Conservation (phyloP, 1,139 yeast species). For the Arxiozyma heterogenica region DNA sequence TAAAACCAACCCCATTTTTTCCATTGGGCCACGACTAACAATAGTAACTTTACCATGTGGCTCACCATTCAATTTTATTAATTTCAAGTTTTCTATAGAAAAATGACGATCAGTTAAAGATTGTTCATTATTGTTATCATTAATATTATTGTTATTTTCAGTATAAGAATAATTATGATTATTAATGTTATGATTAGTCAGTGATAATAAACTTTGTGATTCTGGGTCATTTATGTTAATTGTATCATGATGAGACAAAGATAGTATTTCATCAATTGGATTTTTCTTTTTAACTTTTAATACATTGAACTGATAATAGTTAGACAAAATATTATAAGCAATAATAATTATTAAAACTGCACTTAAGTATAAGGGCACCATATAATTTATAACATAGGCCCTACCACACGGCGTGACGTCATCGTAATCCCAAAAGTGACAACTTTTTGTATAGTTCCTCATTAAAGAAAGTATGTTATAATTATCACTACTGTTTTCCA, state of each 20-base stretch:
- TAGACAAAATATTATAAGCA: slow-evolving; percentile 5
- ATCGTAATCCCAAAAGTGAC: slow-evolving; percentile 33
- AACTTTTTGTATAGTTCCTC: slow-evolving; percentile 8
- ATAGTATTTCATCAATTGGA: slow-evolving; percentile 1
- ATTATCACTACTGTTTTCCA: background rate
- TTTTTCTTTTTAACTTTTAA: slow-evolving; percentile 7
- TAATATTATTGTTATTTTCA: slow-evolving; percentile 1
- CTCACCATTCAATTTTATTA: slow-evolving; percentile 37
- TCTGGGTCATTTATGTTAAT: background rate
- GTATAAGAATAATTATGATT: background rate
- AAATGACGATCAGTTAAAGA: slow-evolving; percentile 26
- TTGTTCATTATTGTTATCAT: slow-evolving; percentile 12
- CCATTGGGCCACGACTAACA: slow-evolving; percentile 40
- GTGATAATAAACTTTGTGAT: background rate
- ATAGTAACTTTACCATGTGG: slow-evolving; percentile 43
- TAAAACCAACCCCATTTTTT: slow-evolving; percentile 41
- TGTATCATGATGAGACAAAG: background rate
- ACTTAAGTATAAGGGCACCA: background rate
- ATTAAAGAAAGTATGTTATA: background rate
- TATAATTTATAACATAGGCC: slow-evolving; percentile 1
- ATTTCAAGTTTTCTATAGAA: slow-evolving; percentile 28
- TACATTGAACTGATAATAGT: slow-evolving; percentile 12
- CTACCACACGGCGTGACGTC: slow-evolving; percentile 31
- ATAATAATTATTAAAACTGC: background rate
- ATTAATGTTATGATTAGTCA: background rate